Conservation (phyloP, 2,329 filamentous ascomycete genomes). For the Ceratocystis papillata region DNA sequence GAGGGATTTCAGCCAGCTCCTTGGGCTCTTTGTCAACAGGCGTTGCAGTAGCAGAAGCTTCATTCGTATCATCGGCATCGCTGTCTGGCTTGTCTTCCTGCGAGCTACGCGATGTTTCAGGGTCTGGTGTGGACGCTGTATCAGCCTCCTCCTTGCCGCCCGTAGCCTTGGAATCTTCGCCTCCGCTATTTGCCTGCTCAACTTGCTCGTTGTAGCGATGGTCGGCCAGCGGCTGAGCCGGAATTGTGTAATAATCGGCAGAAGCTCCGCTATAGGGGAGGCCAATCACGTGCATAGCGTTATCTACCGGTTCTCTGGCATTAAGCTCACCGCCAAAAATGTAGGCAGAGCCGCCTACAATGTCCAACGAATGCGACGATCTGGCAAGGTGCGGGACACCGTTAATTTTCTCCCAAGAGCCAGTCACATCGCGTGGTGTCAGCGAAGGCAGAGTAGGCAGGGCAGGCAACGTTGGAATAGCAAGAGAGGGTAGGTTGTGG, state of each 20-base stretch:
- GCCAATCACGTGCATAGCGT: conserved; percentile 56
- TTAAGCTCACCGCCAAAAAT: conserved; percentile 68
- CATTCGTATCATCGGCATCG: not conserved
- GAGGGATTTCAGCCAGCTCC: conserved; percentile 36
- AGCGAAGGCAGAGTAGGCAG: conserved; percentile 25
- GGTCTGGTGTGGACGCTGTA: conserved; percentile 20
- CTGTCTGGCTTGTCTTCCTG: conserved; percentile 26
- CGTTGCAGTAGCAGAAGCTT: not conserved
- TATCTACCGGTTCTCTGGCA: conserved; percentile 58
- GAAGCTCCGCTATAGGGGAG: conserved; percentile 48
- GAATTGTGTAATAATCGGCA: conserved; percentile 50
- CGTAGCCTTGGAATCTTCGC: conserved; percentile 26
- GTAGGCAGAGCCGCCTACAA: conserved; percentile 46
- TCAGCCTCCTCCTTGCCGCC: conserved; percentile 22
- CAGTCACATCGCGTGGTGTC: conserved; percentile 36
- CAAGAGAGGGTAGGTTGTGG: conserved; percentile 42
- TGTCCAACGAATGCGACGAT: conserved; percentile 62
- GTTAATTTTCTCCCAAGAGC: conserved; percentile 50
- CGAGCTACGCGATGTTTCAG: conserved; percentile 26
- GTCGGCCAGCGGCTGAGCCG: conserved; percentile 35
- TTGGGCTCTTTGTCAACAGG: conserved; percentile 25
- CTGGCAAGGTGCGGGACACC: conserved; percentile 47
- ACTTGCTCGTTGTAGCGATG: not conserved
- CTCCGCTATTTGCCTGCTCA: conserved; percentile 28
- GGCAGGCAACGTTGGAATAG: conserved; percentile 29